A percentile compares a stretch with the other conserved stretches of the same genome.
These are phyloP conservation scores for Chlorella sorokiniana DNA, from an alignment of 139 green algal species.

Conservation along the genomic window DNA sequence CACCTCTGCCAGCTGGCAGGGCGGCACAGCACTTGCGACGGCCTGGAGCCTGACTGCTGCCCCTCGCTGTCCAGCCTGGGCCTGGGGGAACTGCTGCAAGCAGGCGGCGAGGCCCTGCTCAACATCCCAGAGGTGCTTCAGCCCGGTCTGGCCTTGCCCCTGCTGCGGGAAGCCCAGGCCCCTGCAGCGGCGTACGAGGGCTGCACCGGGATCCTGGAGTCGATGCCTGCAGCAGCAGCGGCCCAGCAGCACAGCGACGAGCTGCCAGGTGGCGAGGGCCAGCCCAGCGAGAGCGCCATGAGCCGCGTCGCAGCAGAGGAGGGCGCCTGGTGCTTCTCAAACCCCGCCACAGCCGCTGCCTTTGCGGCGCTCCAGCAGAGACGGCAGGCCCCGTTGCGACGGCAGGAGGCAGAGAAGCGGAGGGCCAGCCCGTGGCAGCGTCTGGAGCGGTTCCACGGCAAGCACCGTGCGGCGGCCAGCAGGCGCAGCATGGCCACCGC, in stretches of 20 bases:
- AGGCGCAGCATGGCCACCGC: too few species aligned
- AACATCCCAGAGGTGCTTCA: background rate
- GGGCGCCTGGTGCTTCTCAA: conserved; percentile 11
- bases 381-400: background rate
- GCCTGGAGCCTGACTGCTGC: background rate
- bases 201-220: background rate
- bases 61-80: background rate
- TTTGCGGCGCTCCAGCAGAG: conserved; percentile 14
- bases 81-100: background rate
- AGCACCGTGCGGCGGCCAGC: background rate
- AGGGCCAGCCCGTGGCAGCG: background rate
- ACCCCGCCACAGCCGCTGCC: conserved; percentile 7
- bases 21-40: background rate
- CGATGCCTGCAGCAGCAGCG: background rate
- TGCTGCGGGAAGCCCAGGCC: background rate
- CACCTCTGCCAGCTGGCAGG: background rate
- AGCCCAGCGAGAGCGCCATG: background rate
- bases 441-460: conserved; percentile 1
- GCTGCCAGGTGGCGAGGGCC: too few species aligned
- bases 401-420: background rate
- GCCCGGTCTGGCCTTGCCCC: background rate
- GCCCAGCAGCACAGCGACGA: too few species aligned
- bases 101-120: background rate
- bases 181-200: too few species aligned
- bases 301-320: background rate